These are phyloP conservation scores for Eucalyptus guilfoylei DNA, from an alignment of 345 rosid genomes.

Conservation along the genomic window DNA sequence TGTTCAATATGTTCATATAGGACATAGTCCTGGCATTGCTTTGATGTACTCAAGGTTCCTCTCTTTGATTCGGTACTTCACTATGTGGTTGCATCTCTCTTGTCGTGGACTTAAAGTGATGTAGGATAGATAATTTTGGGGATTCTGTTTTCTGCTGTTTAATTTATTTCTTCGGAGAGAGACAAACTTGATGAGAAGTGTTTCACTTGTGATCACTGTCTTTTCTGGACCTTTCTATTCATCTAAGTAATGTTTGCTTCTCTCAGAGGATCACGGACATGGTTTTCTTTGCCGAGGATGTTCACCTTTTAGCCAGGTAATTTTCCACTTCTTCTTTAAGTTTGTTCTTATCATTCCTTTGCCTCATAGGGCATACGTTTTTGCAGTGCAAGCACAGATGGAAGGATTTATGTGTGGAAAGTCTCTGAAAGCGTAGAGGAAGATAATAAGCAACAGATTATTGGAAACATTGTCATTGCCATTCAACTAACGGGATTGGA, in stretches of 20 bases:
- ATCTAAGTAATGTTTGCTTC: background rate
- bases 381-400: constrained; percentile 69
- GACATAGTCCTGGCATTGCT: background rate
- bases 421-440: constrained; percentile 73
- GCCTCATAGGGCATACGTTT: background rate
- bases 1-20: background rate
- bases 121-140: background rate
- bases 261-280: constrained; percentile 81
- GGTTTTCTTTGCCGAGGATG: constrained; percentile 92
- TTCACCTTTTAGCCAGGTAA: constrained; percentile 90
- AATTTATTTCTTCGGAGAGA: background rate
- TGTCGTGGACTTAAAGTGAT: background rate
- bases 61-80: background rate
- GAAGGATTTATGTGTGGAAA: constrained; percentile 66
- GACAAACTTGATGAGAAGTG: background rate
- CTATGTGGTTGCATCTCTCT: background rate
- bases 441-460: constrained; percentile 58
- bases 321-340: background rate
- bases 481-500: constrained; percentile 55
- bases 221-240: background rate
- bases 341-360: background rate
- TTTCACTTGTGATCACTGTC: background rate
- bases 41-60: background rate
- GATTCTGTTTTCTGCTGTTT: background rate
- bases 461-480: constrained; percentile 48